Base-by-base conservation (phyloP, 129 eudicot genomes). In the Chrysanthemum makinoi region DNA sequence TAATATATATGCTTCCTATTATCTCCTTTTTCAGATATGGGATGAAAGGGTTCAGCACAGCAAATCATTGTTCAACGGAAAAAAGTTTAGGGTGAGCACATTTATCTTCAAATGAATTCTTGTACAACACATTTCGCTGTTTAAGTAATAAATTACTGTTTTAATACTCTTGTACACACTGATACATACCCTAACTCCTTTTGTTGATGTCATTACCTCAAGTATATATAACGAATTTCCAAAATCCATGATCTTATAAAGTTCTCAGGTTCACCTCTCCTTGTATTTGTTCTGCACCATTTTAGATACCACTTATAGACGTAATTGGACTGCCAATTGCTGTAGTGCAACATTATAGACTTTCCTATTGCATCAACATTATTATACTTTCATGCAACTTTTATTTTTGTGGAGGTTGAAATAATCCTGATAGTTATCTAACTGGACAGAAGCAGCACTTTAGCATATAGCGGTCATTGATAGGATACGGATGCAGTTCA, bases 11-110 rank as follows among this genome's bases (percentile, higher is more conserved):
- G 33, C 62, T 79, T 15, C 10, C 35, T 52, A 48, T 74, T 65
- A 14, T 66, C 6, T 30, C 50, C 33, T 30, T 76, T 83, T 73
- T 72, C 75, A 95, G 99, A 95, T 95, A 68, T 95, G 99, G 99
- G 84, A 95, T 59, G 73, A 68, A 63, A 88, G 86, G 78, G 78
- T 81, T 84, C 87, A 79, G 33, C 74, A 80, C 65, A 87, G 75
- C 71, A 47, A 90, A 66, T 84, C 93, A 62, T 72, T 94, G 77
- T 90, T 73, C 89, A 95, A 90, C 53, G 99, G 97, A 39, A 78
- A 78, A 47, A 95, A 95, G 83, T 90, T 94, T 76, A 85, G 98
- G 91, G 97, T 90, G 74, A 35, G 95, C 50, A n/a, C 62, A 72
- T 49, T 67, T 62, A 77, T 68, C 66, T 69, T 54, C 48, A 11